Percentiles rank a stretch among this genome's conserved stretches.
Evolutionary conservation across 139 green algal species (phyloP).

Genomic region (Coelastrella sp.): DNA sequence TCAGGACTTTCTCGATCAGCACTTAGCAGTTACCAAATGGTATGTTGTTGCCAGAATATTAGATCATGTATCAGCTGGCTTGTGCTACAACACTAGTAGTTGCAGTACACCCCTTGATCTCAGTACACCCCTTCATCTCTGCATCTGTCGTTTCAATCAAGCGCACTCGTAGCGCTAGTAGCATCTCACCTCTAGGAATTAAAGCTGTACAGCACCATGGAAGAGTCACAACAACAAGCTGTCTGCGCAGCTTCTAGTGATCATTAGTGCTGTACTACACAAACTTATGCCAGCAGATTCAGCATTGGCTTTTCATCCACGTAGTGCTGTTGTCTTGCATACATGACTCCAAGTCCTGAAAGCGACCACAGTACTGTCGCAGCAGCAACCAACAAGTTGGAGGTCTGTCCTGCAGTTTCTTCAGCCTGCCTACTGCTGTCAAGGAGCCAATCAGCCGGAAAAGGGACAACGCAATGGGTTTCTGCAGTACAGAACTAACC

Average conservation of each 20-base stretch:
- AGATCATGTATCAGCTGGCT: not conserved
- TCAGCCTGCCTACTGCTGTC: not conserved
- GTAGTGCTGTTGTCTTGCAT: not conserved
- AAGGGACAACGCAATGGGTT: slow-evolving; percentile 41
- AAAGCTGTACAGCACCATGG: not conserved
- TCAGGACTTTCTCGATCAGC: slow-evolving; percentile 5
- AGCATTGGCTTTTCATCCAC: not conserved
- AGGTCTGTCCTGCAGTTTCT: not conserved
- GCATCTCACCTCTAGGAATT: no score
- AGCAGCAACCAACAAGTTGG: not conserved
- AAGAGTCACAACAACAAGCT: not conserved
- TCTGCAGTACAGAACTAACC: slow-evolving; percentile 54
- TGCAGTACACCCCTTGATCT: not conserved
- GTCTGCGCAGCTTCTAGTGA: not conserved
- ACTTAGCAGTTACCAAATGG: slow-evolving; percentile 11
- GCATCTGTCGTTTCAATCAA: not conserved
- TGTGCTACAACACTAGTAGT: no score
- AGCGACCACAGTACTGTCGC: not conserved
- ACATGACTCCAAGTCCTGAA: not conserved
- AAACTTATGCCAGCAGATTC: not conserved
- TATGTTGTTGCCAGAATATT: not conserved
- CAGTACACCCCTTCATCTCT: not conserved
- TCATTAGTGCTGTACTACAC: not conserved
- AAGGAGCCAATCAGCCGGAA: not conserved
- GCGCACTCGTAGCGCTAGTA: no score